Percentiles rank a stretch among this genome's conserved stretches.
Conservation (phyloP, 2,329 filamentous ascomycete genomes). For the Dactylellina leptospora region DNA sequence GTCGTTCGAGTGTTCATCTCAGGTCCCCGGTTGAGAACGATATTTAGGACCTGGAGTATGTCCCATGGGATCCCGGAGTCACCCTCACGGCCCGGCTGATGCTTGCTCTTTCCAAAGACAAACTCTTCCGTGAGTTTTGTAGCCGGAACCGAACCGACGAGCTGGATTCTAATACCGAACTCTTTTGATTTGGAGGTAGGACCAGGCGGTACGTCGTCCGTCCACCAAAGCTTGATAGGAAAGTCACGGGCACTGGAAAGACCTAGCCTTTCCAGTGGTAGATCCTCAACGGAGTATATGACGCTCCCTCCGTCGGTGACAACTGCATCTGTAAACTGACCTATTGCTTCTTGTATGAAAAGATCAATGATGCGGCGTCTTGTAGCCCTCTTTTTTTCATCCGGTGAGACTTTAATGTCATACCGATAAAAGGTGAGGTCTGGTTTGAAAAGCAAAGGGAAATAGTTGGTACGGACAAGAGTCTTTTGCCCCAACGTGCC, state of each 20-base stretch:
- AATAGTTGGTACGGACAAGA: constrained; percentile 29
- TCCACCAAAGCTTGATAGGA: constrained; percentile 30
- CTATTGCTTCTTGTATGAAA: constrained; percentile 20
- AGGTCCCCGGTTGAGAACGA: constrained; percentile 20
- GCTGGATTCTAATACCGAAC: constrained; percentile 11
- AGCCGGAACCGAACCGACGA: not conserved
- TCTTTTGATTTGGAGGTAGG: constrained; percentile 3
- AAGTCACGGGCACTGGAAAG: constrained; percentile 1
- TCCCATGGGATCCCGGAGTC: not conserved
- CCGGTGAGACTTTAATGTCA: constrained; percentile 16
- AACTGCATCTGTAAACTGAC: not conserved
- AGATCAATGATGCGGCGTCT: constrained; percentile 28
- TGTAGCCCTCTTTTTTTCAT: constrained; percentile 10
- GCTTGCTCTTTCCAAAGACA: constrained; percentile 21
- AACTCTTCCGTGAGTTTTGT: constrained; percentile 22
- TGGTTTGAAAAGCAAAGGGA: constrained; percentile 17
- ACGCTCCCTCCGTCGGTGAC: constrained; percentile 30
- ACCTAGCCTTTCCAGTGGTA: constrained; percentile 14
- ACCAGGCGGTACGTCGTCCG: constrained; percentile 12
- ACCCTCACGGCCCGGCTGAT: constrained; percentile 13
- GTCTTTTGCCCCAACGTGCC: constrained; percentile 23
- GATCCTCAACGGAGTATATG: constrained; percentile 8
- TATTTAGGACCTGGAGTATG: constrained; percentile 33
- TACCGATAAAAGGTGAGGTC: constrained; percentile 21
- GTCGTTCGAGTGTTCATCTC: constrained; percentile 58